Conservation (phyloP, 176 grass and related monocot genomes). For the Raddia guianensis region DNA sequence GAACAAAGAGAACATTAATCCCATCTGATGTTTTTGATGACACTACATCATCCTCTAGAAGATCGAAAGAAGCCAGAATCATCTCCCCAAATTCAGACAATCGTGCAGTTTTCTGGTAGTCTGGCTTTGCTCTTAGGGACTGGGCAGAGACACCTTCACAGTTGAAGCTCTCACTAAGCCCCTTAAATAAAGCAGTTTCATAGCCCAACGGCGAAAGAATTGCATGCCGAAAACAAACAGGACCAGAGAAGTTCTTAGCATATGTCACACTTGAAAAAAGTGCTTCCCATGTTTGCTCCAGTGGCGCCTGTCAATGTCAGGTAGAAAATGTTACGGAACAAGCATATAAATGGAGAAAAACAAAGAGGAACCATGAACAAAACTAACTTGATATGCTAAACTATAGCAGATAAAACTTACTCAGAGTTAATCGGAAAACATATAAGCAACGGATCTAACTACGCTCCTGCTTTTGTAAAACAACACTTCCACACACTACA, state of each 20-base stretch:
- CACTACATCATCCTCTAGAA: slow-evolving; percentile 50
- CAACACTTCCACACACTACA: not conserved
- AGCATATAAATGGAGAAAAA: slow-evolving; percentile 28
- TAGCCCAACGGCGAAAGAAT: slow-evolving; percentile 95
- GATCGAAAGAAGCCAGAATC: slow-evolving; percentile 67
- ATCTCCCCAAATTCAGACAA: slow-evolving; percentile 98
- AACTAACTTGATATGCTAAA: slow-evolving; percentile 20
- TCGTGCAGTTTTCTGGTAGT: slow-evolving; percentile 71
- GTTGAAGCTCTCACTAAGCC: slow-evolving; percentile 71
- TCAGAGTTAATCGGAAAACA: not conserved
- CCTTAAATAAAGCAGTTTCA: slow-evolving; percentile 95
- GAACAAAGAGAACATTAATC: slow-evolving; percentile 86
- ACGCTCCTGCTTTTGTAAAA: not conserved
- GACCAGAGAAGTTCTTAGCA: slow-evolving; percentile 83
- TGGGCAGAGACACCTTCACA: slow-evolving; percentile 62
- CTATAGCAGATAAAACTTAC: slow-evolving; percentile 29
- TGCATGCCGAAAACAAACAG: slow-evolving; percentile 88
- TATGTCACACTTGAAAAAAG: slow-evolving; percentile 85
- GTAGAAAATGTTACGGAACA: slow-evolving; percentile 38
- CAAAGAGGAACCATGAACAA: slow-evolving; percentile 5
- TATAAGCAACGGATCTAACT: not conserved
- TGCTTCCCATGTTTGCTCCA: slow-evolving; percentile 94
- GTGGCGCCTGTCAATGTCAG: slow-evolving; percentile 64
- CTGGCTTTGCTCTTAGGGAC: slow-evolving; percentile 51
- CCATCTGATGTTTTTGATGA: slow-evolving; percentile 46